phyloP scores from a whole-genome alignment of 257 asterid species.

The Catharanthus roseus region DNA sequence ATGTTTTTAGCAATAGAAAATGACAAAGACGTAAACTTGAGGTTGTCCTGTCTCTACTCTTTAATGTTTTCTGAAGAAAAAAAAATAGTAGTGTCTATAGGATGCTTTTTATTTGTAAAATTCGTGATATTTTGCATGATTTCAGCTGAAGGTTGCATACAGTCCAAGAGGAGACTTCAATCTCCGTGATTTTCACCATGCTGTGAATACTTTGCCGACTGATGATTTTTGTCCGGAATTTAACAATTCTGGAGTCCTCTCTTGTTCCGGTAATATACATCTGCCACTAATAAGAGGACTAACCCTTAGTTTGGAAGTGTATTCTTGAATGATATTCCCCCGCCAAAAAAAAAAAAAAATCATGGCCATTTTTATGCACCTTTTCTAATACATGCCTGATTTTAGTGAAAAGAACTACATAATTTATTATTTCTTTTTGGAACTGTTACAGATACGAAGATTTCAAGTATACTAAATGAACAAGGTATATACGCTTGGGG shows the following conservation, averaged over 20 bases:
- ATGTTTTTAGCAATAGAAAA: background rate
- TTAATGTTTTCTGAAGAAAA: conserved; percentile 6
- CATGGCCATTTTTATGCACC: background rate
- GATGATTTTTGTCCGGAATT: conserved; percentile 62
- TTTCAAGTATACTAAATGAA: conserved; percentile 55
- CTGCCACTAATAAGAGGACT: background rate
- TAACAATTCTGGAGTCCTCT: conserved; percentile 32
- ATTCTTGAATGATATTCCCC: background rate
- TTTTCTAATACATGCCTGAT: background rate
- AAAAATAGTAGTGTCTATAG: background rate
- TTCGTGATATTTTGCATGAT: conserved; percentile 22
- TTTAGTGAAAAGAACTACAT: background rate
- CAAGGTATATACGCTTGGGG: conserved; percentile 53
- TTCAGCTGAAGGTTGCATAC: conserved; percentile 84
- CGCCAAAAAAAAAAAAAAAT: no score
- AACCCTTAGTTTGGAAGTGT: no score
- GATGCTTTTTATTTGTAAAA: background rate
- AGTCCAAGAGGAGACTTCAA: conserved; percentile 73
- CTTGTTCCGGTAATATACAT: conserved; percentile 32
- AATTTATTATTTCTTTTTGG: conserved; percentile 9
- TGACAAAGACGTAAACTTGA: background rate
- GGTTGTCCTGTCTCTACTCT: background rate
- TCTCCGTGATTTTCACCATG: conserved; percentile 86
- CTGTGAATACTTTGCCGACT: conserved; percentile 65
- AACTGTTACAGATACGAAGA: conserved; percentile 49